Evolutionary conservation across 106 monocot species (phyloP).

Genomic region (Hemerocallis citrina): DNA sequence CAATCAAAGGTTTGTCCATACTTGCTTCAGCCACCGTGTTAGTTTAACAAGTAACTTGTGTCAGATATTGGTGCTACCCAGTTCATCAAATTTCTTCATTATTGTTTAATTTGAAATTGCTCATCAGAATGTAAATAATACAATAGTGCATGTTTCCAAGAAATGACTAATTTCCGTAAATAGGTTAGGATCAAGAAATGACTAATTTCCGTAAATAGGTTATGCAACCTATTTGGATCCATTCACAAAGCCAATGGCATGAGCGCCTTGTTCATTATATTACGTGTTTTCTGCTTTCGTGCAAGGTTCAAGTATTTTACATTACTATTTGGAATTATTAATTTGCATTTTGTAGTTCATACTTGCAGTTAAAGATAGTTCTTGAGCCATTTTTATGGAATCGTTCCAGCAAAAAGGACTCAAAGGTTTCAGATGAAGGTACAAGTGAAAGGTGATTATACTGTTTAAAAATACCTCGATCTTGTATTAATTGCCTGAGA

Average conservation of each 20-base stretch:
- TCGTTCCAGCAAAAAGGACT: constrained; percentile 17
- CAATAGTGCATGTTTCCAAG: neutral
- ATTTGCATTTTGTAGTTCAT: constrained; percentile 5
- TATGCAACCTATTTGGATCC: neutral
- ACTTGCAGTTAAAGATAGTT: constrained; percentile 57
- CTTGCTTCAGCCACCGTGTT: neutral
- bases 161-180: neutral
- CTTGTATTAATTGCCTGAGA: neutral
- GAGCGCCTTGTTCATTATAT: neutral
- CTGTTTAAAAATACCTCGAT: neutral
- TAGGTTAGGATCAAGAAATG: neutral
- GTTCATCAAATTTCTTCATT: neutral
- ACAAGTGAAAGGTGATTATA: constrained; percentile 58
- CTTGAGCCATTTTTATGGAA: constrained; percentile 72
- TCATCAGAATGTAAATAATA: neutral
- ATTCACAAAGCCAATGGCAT: neutral
- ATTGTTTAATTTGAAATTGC: neutral
- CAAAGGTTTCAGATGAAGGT: constrained; percentile 46
- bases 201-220: neutral
- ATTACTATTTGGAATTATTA: neutral
- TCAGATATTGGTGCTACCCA: constrained; percentile 1
- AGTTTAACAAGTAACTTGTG: neutral
- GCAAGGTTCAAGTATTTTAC: neutral
- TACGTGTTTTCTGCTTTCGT: neutral
- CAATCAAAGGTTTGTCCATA: constrained; percentile 63